Evolutionary conservation across 176 grass and related monocot genomes (phyloP), one percentile per base, ranked within the genome.

Genomic region (Lolium perenne): DNA sequence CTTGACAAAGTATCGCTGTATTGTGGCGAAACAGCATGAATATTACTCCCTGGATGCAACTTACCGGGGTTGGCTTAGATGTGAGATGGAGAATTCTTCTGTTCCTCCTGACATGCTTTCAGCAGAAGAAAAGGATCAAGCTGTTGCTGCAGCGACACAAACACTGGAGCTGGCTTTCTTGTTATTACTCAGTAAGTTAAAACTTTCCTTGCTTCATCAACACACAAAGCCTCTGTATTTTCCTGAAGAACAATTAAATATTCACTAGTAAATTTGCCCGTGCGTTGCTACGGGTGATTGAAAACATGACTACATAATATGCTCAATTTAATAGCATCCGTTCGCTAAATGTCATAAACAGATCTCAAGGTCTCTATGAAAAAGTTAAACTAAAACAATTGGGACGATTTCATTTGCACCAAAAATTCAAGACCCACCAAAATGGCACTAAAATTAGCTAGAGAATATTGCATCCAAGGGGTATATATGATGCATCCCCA

Each of bases 11-110:
- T 80, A 51, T 59, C 76, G 10, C 23, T 74, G 15, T 57, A 71
- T 6, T 91, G 49, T 87, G 47, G 23, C n/a, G 63, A 78, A 83
- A 88, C 91, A 98, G 96, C 90, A 92, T 63, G 93, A 93, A 88
- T 98, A 98, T 87, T 98, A 95, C 76, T 95, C 91, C n/a, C 91
- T 92, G 71, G 96, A 98, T 86, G 96, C 96, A 58, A 98, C 93
- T 35, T 98, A 95, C 84, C 93, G 96, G 50, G 95, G 88, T 35
- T 98, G 96, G 96, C 96, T 98, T 83, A 92, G 94, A 80, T 82
- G 90, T 41, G 96, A 98, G 82, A 87, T 93, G 76, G 88, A 91
- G 75, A 98, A 98, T 88, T 88, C 67, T 12, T 17, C 69, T 66
- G 85, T 98, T 87, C 72, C 92, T 78, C 88, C 96, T 92, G 88